Evolutionary conservation across 495 filamentous ascomycete species (phyloP), one percentile per base, ranked within the genome.

Genomic region (Apodospora peruviana): DNA sequence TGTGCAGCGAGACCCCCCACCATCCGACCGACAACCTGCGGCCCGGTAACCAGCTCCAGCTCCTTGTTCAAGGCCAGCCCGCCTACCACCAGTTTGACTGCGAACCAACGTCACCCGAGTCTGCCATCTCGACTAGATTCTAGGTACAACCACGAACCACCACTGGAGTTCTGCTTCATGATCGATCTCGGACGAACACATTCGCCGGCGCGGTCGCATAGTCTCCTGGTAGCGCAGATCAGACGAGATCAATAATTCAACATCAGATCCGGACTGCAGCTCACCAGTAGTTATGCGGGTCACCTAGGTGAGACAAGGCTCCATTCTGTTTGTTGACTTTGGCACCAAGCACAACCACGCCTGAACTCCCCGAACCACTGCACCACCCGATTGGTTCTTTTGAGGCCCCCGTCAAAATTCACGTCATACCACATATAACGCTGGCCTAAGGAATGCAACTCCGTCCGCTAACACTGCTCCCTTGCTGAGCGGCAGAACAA

Each of bases 281-380:
- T 48, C 39, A 27, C 25, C 40, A 52, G 34, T 37, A 25, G 21
- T 25, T 23, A 53, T 56, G 53, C 45, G 35, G 50, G 34, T 47
- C 57, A 60, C 50, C 57, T 29, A 25, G 57, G 57, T 60, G 53
- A 47, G 43, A 21, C 32, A 38, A 43, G 42, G 49, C 29, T 39
- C 44, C 50, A 20, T 48, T 43, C 50, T 53, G 40, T 60, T 60
- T 57, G 51, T 57, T 60, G 53, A 60, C 46, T 52, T 51, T 48
- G 19, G 16, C 17, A 12, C 16, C 16, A 18, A 11, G 16, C 41
- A 9, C 41, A 24, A 14, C 19, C 32, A 10, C 23, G 42, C 43
- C 45, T 47, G 34, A 44, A 27, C 16, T 12, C 14, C 22, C 34
- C 29, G 8, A 29, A 41, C 21, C 17, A 9, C 44, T 38, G 43